Base-by-base conservation (phyloP, 495 filamentous ascomycete species). In the Aspergillus leporis region DNA sequence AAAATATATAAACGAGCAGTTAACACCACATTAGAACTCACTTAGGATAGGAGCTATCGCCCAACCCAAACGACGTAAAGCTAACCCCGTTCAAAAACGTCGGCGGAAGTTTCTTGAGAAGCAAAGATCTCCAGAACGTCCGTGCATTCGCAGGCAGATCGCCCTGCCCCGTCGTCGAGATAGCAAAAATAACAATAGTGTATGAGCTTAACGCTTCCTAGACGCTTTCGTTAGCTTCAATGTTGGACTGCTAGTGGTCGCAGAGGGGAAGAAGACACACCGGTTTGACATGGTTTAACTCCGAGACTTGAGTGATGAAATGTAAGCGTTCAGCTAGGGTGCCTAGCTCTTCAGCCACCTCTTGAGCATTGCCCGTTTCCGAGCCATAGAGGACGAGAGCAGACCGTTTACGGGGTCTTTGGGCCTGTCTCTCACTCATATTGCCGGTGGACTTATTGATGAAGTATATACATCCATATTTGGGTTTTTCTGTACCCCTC, bases 81-180 rank as follows among this genome's bases (percentile, higher is more conserved):
- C 78, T 77, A 19, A 95, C 76, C 22, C 78, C 76, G 18, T 72
- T 65, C 45, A 99, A 77, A 64, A 84, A 93, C 53, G 83, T 85
- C 21, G 83, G 74, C 30, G 86, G 85, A 31, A 99, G 83, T 62
- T 85, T 89, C 67, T 88, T 90, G 45, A 90, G 79, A 23, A 94
- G 78, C 49, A 99, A 81, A 45, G 84, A 87, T 66, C 84, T 92
- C 94, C 94, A 99, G 65, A 98, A 93, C 14, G 74, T 75, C 38
- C 83, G 78, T 10, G 86, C 83, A 78, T 97, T 97, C 16, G 77
- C 79, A 3, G 95, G 93, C 60, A 99, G 72, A 59, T 98, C 92
- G 8, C 94, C 94, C 73, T 99, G 95, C 6, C 94, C 94, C 2
- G 94, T 97, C 0, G 95, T 98, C 0, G 93, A 96, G 12, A 92